Percentiles rank a stretch among this genome's conserved stretches.
These are phyloP conservation scores for Nelumbo lutea DNA, from an alignment of 164 flowering plant species.

Conservation along the genomic window DNA sequence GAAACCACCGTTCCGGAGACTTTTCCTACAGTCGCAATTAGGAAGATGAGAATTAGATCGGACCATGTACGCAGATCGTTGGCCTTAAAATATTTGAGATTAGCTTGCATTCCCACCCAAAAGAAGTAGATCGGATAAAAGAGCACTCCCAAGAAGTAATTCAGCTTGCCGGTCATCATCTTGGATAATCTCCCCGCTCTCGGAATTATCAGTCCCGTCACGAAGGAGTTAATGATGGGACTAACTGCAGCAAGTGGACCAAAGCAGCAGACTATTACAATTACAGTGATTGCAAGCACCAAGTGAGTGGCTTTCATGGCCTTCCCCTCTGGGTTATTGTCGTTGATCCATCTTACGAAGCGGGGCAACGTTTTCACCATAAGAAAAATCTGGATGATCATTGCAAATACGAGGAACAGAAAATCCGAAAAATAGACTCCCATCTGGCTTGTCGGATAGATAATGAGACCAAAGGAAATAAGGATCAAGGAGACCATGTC, in stretches of 20 bases:
- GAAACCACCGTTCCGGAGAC: conserved; percentile 40
- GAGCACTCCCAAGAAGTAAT: conserved; percentile 33
- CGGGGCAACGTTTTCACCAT: conserved; percentile 31
- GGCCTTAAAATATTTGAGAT: conserved; percentile 8
- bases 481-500: conserved; percentile 45
- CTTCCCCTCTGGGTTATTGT: conserved; percentile 59
- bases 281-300: conserved; percentile 38
- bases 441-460: not conserved
- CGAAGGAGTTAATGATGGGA: conserved; percentile 46
- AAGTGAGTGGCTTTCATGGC: conserved; percentile 54
- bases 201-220: conserved; percentile 52
- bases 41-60: conserved; percentile 22
- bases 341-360: conserved; percentile 51
- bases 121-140: conserved; percentile 49
- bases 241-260: conserved; percentile 25
- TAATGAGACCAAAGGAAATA: conserved; percentile 20
- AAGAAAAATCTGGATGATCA: conserved; percentile 28
- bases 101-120: conserved; percentile 43
- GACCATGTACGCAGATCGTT: conserved; percentile 20
- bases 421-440: not conserved
- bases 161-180: conserved; percentile 43
- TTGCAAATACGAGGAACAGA: not conserved
- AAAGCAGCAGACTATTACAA: conserved; percentile 24
- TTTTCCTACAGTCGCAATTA: conserved; percentile 37
- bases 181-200: conserved; percentile 54